These are phyloP conservation scores for Microglena sp. DNA, from an alignment of 139 green algal species.

Conservation along the genomic window DNA sequence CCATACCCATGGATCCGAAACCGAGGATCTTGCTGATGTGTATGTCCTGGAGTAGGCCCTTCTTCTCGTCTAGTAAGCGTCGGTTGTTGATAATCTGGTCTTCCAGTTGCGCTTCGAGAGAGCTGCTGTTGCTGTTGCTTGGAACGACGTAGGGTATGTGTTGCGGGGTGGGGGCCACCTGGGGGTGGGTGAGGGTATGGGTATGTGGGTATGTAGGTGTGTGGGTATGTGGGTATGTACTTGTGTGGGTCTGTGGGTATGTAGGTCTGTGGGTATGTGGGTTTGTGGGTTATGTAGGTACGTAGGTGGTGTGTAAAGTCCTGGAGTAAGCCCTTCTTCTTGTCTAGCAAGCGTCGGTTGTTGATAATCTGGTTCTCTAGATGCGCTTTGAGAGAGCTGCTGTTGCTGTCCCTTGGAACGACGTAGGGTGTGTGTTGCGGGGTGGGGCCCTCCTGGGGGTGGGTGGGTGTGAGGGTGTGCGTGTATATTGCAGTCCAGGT, in stretches of 20 bases:
- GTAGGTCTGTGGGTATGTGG: neutral
- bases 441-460: conserved; percentile 11
- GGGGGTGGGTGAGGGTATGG: neutral
- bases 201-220: neutral
- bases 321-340: neutral
- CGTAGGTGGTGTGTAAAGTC: neutral
- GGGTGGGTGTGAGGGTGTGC: neutral
- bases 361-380: too few species aligned
- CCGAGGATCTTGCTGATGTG: conserved; percentile 22
- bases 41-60: neutral
- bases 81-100: too few species aligned
- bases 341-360: neutral
- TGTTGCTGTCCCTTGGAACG: too few species aligned
- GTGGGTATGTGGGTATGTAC: neutral
- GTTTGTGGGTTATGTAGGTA: neutral
- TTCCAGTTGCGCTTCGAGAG: too few species aligned
- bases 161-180: too few species aligned
- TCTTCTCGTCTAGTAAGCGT: neutral
- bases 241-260: neutral
- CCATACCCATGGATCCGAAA: conserved; percentile 36
- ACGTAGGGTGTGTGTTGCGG: too few species aligned
- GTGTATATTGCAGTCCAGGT: neutral
- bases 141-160: too few species aligned
- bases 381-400: too few species aligned
- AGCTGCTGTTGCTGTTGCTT: too few species aligned